These are phyloP conservation scores for Vairimorpha necatrix DNA, from an alignment of 371 early-diverging fungal species.

Conservation along the genomic window DNA sequence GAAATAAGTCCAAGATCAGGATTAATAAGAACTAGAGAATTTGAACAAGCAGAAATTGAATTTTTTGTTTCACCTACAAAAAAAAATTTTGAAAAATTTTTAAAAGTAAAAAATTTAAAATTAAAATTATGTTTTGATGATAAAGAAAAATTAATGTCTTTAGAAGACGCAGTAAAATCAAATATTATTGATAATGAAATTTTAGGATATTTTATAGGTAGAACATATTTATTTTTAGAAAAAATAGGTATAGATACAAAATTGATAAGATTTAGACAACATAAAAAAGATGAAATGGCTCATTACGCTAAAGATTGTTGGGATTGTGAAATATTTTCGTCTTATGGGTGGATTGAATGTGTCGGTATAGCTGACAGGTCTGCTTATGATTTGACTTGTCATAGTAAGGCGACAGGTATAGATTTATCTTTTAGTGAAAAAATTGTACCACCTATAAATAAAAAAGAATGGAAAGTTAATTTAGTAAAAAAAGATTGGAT, in stretches of 20 bases:
- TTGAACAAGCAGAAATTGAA: slow-evolving; percentile 99
- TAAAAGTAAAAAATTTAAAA: slow-evolving; percentile 71
- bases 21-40: slow-evolving; percentile 91
- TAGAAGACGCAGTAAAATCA: slow-evolving; percentile 84
- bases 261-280: slow-evolving; percentile 91
- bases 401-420: slow-evolving; percentile 78
- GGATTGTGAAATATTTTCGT: slow-evolving; percentile 64
- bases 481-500: slow-evolving; percentile 70
- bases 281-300: slow-evolving; percentile 98
- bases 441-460: slow-evolving; percentile 71
- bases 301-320: slow-evolving; percentile 96
- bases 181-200: slow-evolving; percentile 86
- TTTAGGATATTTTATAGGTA: slow-evolving; percentile 92
- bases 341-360: slow-evolving; percentile 96
- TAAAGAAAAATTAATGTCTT: slow-evolving; percentile 67
- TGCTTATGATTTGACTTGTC: slow-evolving; percentile 89
- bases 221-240: slow-evolving; percentile 81
- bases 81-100: slow-evolving; percentile 84
- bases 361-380: slow-evolving; percentile 99
- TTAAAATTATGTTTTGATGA: slow-evolving; percentile 71
- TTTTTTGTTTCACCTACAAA: slow-evolving; percentile 89
- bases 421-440: slow-evolving; percentile 82
- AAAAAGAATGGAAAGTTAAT: slow-evolving; percentile 42
- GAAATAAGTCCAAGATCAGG: slow-evolving; percentile 97
- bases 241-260: slow-evolving; percentile 83